Base-by-base conservation (phyloP, 1,139 yeast species). In the Spencermartinsiella ligniputridi region DNA sequence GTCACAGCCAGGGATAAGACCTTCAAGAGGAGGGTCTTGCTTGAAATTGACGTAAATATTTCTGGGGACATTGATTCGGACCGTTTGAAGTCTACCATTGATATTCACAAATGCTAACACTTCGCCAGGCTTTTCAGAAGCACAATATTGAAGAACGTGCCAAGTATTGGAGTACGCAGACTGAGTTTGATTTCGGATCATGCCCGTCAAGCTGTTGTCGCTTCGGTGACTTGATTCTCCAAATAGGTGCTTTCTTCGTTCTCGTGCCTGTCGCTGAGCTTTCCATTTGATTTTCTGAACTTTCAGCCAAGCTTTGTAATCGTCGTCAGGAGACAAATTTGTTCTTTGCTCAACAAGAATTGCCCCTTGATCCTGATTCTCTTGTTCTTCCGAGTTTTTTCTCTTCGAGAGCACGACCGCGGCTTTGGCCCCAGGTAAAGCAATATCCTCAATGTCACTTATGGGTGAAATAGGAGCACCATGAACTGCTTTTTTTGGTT, bases 281-380 rank as follows among this genome's bases (percentile, higher is more conserved):
- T 70, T 77, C 99, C 99, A 94, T 59, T 86, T 86, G 12, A 81
- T 76, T 61, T 90, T 89, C 64, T 87, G 95, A 57, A 85, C 84
- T 33, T 69, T 67, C 51, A 94, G 72, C 75, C 90, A 94, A 0
- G 77, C 87, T 3, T 66, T 74, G 63, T 94, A 92, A 60, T 89
- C 94, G 6, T 73, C 73, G 61, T 88, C 82, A 6, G 81, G 75
- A 0, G 96, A 96, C 37, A 54, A 50, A 19, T 48, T 54, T 2
- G 50, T 37, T 2, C 58, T 40, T 35, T 47, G 52, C 17, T 48
- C 47, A n/a, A 15, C 33, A 13, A 20, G 20, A 4, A 27, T n/a
- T 11, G 32, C 13, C 5, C n/a, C 32, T n/a, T 9, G 15, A 5
- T 27, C 32, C 8, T 34, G 41, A 19, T 35, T 24, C 15, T 45